Conservation (phyloP, 2,329 filamentous ascomycete genomes). For the Spiromastix sp. region DNA sequence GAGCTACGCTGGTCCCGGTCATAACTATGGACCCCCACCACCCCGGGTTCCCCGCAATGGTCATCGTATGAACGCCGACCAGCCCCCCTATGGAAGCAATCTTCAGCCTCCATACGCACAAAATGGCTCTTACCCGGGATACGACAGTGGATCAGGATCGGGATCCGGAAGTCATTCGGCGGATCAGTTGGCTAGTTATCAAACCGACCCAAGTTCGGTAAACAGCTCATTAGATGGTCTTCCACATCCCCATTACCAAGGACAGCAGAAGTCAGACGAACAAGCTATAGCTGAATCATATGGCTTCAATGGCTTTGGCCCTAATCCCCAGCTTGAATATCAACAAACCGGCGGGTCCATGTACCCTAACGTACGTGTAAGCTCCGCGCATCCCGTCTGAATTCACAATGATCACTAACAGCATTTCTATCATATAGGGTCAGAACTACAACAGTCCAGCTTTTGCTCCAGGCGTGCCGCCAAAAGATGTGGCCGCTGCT, state of each 20-base stretch:
- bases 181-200: constrained; percentile 68
- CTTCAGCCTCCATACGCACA: too few relatives aligned
- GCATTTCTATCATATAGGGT: not conserved
- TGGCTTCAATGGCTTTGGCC: constrained; percentile 47
- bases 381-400: too few relatives aligned
- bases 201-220: constrained; percentile 84
- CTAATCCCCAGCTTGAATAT: constrained; percentile 28
- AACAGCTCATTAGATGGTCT: constrained; percentile 82
- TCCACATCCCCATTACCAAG: constrained; percentile 38
- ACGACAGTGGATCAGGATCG: constrained; percentile 65
- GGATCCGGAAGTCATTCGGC: constrained; percentile 59
- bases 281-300: constrained; percentile 47
- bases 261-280: constrained; percentile 26
- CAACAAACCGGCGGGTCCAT: constrained; percentile 13
- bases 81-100: constrained; percentile 17
- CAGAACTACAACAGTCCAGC: constrained; percentile 3
- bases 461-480: constrained; percentile 12
- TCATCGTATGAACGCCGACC: constrained; percentile 26
- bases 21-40: constrained; percentile 29
- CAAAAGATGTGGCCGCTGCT: constrained; percentile 10
- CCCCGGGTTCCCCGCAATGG: constrained; percentile 22
- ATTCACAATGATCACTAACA: not conserved
- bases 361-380: too few relatives aligned
- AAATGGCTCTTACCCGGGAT: too few relatives aligned
- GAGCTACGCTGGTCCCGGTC: constrained; percentile 32